Percentiles rank a stretch among this genome's conserved stretches.
Conservation (phyloP, 2,329 filamentous ascomycete genomes). For the Lojkania enalia region DNA sequence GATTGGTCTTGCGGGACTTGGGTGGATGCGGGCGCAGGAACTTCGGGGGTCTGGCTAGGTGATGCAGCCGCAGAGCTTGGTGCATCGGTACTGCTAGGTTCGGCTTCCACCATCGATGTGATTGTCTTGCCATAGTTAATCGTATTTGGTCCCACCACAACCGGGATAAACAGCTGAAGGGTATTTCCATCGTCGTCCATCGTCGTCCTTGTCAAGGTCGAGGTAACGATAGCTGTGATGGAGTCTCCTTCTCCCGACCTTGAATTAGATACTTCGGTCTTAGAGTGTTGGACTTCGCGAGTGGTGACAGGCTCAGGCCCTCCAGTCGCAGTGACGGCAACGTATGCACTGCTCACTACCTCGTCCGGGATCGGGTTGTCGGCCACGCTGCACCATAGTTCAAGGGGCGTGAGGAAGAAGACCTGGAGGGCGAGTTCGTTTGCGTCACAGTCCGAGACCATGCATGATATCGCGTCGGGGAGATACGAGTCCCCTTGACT, state of each 20-base stretch:
- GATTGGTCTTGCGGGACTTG: slow-evolving; percentile 7
- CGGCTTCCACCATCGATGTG: slow-evolving; percentile 23
- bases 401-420: slow-evolving; percentile 22
- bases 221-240: slow-evolving; percentile 21
- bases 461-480: slow-evolving; percentile 23
- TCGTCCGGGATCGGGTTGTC: slow-evolving; percentile 22
- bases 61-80: slow-evolving; percentile 6
- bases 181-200: slow-evolving; percentile 27
- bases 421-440: slow-evolving; percentile 18
- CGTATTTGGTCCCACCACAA: slow-evolving; percentile 26
- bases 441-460: slow-evolving; percentile 19
- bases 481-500: slow-evolving; percentile 24
- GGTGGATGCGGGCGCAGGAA: slow-evolving; percentile 13
- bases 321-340: slow-evolving; percentile 13
- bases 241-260: slow-evolving; percentile 10
- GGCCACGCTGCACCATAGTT: slow-evolving; percentile 22
- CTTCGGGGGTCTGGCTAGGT: slow-evolving; percentile 12
- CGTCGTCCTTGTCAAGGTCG: slow-evolving; percentile 25
- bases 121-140: slow-evolving; percentile 23
- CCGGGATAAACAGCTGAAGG: slow-evolving; percentile 25
- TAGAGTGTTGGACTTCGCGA: slow-evolving; percentile 12
- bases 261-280: slow-evolving; percentile 6
- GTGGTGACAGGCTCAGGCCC: slow-evolving; percentile 8
- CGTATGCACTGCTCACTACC: slow-evolving; percentile 25
- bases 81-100: slow-evolving; percentile 8